Evolutionary conservation across 768 basidiomycete genomes (phyloP).

Genomic region (Sistotremastrum niveocremeum): DNA sequence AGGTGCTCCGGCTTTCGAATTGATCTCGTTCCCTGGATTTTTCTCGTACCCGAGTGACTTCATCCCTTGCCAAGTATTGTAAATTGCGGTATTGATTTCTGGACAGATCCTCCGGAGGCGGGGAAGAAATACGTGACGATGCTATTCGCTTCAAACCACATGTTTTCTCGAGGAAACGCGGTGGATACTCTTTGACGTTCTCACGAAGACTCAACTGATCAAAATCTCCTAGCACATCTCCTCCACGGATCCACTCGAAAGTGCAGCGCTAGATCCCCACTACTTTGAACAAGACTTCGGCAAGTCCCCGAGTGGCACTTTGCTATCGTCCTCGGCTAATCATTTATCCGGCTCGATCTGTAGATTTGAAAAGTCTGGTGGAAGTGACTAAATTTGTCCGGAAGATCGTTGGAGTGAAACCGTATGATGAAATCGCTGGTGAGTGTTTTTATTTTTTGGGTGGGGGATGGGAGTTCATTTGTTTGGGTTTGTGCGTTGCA

Average conservation of each 20-base stretch:
- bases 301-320: constrained; percentile 6
- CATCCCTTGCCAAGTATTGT: background rate
- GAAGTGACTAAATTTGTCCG: constrained; percentile 18
- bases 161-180: background rate
- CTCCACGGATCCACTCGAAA: constrained; percentile 19
- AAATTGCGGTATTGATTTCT: background rate
- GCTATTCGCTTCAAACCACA: background rate
- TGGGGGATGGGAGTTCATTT: no score
- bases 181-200: no score
- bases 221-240: constrained; percentile 15
- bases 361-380: constrained; percentile 17
- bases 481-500: no score
- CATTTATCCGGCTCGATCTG: background rate
- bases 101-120: background rate
- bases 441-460: no score
- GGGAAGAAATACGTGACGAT: constrained; percentile 2
- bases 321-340: no score
- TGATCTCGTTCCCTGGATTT: constrained; percentile 2
- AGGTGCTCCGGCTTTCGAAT: constrained; percentile 13
- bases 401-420: constrained; percentile 11
- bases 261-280: constrained; percentile 27
- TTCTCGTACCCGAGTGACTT: background rate
- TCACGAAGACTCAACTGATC: background rate
- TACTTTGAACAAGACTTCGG: constrained; percentile 30
- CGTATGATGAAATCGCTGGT: constrained; percentile 15